Percentiles rank a stretch among this genome's conserved stretches.
Conservation (phyloP, 1,284 basidiomycete genomes). For the Cryptococcus hybrid region DNA sequence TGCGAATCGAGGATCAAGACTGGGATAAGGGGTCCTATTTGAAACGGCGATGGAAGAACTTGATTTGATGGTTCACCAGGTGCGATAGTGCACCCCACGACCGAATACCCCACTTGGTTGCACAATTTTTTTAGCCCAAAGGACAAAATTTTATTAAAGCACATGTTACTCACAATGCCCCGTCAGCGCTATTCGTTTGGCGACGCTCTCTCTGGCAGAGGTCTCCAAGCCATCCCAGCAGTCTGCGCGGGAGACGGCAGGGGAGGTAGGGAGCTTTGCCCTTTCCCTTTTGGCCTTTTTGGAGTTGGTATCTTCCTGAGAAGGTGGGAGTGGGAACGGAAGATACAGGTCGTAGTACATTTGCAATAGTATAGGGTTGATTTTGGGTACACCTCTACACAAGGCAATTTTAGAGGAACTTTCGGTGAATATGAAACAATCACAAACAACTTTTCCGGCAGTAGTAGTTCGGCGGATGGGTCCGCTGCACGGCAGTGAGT, state of each 20-base stretch:
- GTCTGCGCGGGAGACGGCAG: neutral
- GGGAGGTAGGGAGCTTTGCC: conserved; percentile 22
- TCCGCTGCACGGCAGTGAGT: too few relatives aligned
- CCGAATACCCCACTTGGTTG: conserved; percentile 43
- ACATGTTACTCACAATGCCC: conserved; percentile 38
- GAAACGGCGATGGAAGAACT: conserved; percentile 37
- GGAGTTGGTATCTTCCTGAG: conserved; percentile 1
- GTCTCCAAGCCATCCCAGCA: conserved; percentile 41
- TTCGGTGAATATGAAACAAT: too few relatives aligned
- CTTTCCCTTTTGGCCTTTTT: conserved; percentile 39
- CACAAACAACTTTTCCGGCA: too few relatives aligned
- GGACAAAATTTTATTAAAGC: neutral
- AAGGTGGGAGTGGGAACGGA: conserved; percentile 37
- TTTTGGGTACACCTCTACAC: too few relatives aligned
- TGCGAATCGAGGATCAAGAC: conserved; percentile 37
- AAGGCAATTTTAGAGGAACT: conserved; percentile 11
- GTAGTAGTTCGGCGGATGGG: too few relatives aligned
- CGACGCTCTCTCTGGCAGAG: conserved; percentile 34
- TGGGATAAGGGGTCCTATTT: conserved; percentile 33
- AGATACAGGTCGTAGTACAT: conserved; percentile 50
- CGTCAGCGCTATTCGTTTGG: conserved; percentile 28
- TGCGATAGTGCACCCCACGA: conserved; percentile 40
- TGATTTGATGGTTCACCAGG: conserved; percentile 26
- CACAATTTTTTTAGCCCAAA: neutral
- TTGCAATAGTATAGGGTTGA: conserved; percentile 3